phyloP scores from a whole-genome alignment of 129 eudicot genomes.

The Artemisia argyi region DNA sequence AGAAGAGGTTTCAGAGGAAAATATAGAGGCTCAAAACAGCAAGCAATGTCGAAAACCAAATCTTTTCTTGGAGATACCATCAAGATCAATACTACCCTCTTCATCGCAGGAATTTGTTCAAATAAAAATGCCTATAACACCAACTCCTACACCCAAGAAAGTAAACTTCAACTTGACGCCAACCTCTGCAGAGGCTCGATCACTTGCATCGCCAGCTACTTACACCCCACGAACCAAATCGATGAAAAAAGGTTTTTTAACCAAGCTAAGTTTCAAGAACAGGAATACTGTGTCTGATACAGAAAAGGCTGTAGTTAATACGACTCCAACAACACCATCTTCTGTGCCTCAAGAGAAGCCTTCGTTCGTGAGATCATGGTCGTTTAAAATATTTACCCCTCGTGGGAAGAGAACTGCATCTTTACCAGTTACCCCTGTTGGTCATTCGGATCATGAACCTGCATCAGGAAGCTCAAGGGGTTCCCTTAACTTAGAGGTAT shows the following conservation, averaged over 20 bases:
- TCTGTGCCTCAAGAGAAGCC: conserved; percentile 54
- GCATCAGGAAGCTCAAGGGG: conserved; percentile 36
- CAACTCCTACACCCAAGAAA: conserved; percentile 78
- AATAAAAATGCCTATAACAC: conserved; percentile 62
- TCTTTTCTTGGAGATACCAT: conserved; percentile 82
- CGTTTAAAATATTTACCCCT: conserved; percentile 79
- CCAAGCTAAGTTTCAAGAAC: conserved; percentile 60
- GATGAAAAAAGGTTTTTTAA: conserved; percentile 50
- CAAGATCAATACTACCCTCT: conserved; percentile 58
- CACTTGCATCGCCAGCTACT: conserved; percentile 43
- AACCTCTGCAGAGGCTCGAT: conserved; percentile 47
- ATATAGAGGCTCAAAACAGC: conserved; percentile 46
- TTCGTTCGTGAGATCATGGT: conserved; percentile 67
- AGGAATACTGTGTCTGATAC: conserved; percentile 52
- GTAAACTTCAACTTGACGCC: conserved; percentile 77
- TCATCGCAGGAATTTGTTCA: conserved; percentile 51
- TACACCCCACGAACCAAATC: conserved; percentile 54
- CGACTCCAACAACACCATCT: conserved; percentile 33
- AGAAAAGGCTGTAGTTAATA: conserved; percentile 40
- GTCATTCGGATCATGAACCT: conserved; percentile 48
- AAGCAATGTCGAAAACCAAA: conserved; percentile 65
- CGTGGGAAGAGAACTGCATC: conserved; percentile 61
- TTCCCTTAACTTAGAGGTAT: conserved; percentile 33
- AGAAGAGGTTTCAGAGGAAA: conserved; percentile 39
- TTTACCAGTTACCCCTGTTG: conserved; percentile 69